Evolutionary conservation across 129 eudicot species (phyloP).

Genomic region (Gnaphalium uliginosum): DNA sequence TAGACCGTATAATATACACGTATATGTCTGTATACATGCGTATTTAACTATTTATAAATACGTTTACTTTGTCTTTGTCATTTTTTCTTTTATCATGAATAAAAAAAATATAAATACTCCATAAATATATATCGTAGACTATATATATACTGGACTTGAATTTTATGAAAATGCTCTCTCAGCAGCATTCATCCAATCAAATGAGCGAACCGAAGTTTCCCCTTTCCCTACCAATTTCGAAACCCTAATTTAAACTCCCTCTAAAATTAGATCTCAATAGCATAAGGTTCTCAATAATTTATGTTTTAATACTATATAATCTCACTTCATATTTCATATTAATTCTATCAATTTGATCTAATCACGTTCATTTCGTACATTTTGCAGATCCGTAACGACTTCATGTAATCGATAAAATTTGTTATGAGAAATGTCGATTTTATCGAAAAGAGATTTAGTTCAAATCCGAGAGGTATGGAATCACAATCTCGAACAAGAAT

Average conservation of each 20-base stretch:
- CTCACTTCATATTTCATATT: conserved; percentile 8
- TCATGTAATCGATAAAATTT: conserved; percentile 1
- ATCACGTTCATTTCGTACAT: not conserved
- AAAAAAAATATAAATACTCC: no score
- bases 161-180: not conserved
- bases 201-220: conserved; percentile 20
- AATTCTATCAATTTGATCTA: not conserved
- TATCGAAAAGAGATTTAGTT: conserved; percentile 63
- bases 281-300: conserved; percentile 20
- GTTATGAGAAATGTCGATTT: conserved; percentile 59
- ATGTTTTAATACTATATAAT: not conserved
- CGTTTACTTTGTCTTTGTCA: no score
- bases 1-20: no score
- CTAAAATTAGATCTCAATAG: conserved; percentile 20
- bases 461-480: conserved; percentile 83
- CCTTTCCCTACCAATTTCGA: conserved; percentile 17
- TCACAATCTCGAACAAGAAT: conserved; percentile 75
- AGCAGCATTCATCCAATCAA: conserved; percentile 17
- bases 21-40: no score
- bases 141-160: not conserved
- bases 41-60: no score
- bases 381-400: conserved; percentile 21
- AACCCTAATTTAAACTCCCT: conserved; percentile 36
- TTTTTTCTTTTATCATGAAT: no score
- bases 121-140: no score